These are phyloP conservation scores for Stemphylium vesicarium DNA, from an alignment of 2,329 filamentous ascomycete genomes.

Conservation along the genomic window DNA sequence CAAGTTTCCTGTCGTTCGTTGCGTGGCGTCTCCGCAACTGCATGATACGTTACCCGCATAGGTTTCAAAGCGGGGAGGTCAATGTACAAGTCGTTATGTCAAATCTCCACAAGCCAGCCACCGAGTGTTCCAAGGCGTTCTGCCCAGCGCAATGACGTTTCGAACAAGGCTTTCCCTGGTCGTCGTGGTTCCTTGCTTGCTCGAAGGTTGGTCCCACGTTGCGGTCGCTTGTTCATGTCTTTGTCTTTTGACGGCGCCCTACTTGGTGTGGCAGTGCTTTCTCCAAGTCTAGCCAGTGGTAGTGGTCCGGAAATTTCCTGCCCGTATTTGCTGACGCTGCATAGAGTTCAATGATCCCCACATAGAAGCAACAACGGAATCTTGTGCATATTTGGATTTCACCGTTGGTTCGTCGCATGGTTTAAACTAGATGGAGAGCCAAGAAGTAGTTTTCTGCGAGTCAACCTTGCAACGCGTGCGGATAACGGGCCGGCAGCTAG, in stretches of 20 bases:
- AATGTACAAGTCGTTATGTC: constrained; percentile 7
- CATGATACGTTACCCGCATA: constrained; percentile 15
- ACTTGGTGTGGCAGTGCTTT: not conserved
- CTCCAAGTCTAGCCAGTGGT: not conserved
- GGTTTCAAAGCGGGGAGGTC: constrained; percentile 18
- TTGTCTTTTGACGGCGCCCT: not conserved
- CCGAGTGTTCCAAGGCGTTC: constrained; percentile 3
- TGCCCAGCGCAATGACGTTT: constrained; percentile 1
- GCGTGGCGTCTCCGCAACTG: constrained; percentile 12
- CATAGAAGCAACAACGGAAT: not conserved
- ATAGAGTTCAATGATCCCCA: not conserved
- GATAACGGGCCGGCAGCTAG: constrained; percentile 24
- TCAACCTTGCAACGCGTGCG: constrained; percentile 22
- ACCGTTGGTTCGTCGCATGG: not conserved
- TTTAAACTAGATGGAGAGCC: constrained; percentile 2
- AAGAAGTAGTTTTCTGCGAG: constrained; percentile 16
- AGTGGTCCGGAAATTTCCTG: not conserved
- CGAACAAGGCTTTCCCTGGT: not conserved
- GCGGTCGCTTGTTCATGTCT: not conserved
- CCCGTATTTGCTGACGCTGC: not conserved
- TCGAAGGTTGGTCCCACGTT: not conserved
- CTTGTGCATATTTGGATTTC: not conserved
- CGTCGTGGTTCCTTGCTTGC: not conserved
- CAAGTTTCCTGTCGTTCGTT: not conserved
- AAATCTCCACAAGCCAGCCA: constrained; percentile 5